These are phyloP conservation scores for Thinopyrum elongatum DNA, from an alignment of 176 grass and related monocot genomes.

Conservation along the genomic window DNA sequence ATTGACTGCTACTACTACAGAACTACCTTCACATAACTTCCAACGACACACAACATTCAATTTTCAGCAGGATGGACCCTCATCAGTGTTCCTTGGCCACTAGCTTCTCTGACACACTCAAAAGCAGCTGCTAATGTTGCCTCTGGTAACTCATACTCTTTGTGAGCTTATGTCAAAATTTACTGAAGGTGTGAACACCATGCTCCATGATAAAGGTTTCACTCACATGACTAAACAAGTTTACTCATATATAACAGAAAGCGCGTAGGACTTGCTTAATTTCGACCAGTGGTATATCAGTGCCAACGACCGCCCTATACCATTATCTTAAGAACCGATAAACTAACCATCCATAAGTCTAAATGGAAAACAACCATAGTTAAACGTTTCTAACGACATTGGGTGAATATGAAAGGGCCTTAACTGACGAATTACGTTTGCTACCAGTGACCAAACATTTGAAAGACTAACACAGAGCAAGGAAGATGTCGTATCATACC, in stretches of 20 bases:
- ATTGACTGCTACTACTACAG: background rate
- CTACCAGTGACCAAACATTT: background rate
- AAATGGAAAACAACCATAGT: background rate
- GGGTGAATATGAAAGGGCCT: background rate
- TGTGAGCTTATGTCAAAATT: background rate
- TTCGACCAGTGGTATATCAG: background rate
- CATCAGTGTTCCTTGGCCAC: background rate
- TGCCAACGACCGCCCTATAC: background rate
- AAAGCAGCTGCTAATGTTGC: background rate
- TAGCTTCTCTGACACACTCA: background rate
- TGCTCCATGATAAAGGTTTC: background rate
- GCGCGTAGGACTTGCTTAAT: background rate
- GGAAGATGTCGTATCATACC: slow-evolving; percentile 36
- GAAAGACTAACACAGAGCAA: background rate
- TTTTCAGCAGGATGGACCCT: background rate
- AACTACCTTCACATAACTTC: background rate
- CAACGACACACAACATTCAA: background rate
- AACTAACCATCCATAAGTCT: background rate
- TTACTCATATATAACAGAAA: background rate
- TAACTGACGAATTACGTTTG: background rate
- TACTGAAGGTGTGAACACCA: background rate
- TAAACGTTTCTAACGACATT: background rate
- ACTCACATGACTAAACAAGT: background rate
- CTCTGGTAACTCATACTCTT: background rate
- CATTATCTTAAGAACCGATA: background rate